These are phyloP conservation scores for Ustilago vetiveriae DNA, from an alignment of 1,284 basidiomycete species.

Conservation along the genomic window DNA sequence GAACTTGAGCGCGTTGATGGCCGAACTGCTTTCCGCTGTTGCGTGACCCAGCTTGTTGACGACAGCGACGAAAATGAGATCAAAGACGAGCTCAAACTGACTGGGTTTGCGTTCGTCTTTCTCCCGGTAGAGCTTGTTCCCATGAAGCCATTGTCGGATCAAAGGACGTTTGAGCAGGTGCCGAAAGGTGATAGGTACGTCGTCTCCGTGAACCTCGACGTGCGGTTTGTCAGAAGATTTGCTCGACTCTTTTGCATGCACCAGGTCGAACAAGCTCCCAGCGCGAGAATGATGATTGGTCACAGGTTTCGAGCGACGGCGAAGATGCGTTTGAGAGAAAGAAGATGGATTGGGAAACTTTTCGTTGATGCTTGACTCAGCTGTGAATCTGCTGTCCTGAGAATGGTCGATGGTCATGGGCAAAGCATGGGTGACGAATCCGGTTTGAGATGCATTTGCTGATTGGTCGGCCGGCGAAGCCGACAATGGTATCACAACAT, in stretches of 20 bases:
- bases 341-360: neutral
- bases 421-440: constrained; percentile 13
- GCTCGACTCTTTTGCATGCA: constrained; percentile 19
- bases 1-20: constrained; percentile 64
- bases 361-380: constrained; percentile 9
- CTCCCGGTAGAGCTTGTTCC: constrained; percentile 63
- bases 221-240: constrained; percentile 24
- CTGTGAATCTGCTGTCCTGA: constrained; percentile 18
- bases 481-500: constrained; percentile 14
- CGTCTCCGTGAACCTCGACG: constrained; percentile 46
- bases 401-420: constrained; percentile 19
- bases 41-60: constrained; percentile 57
- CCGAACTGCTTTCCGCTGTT: constrained; percentile 58
- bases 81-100: constrained; percentile 67
- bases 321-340: constrained; percentile 6
- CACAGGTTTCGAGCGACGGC: constrained; percentile 18
- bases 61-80: constrained; percentile 60
- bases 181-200: constrained; percentile 53
- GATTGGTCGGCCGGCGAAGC: too few relatives aligned
- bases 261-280: constrained; percentile 34
- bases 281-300: constrained; percentile 19
- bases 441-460: constrained; percentile 3
- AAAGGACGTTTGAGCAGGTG: constrained; percentile 65
- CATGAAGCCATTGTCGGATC: constrained; percentile 65
- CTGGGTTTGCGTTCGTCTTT: constrained; percentile 58